Evolutionary conservation across 2,329 filamentous ascomycete species (phyloP), one percentile per base, ranked within the genome.

Genomic region (Aspergillus carbonarius): DNA sequence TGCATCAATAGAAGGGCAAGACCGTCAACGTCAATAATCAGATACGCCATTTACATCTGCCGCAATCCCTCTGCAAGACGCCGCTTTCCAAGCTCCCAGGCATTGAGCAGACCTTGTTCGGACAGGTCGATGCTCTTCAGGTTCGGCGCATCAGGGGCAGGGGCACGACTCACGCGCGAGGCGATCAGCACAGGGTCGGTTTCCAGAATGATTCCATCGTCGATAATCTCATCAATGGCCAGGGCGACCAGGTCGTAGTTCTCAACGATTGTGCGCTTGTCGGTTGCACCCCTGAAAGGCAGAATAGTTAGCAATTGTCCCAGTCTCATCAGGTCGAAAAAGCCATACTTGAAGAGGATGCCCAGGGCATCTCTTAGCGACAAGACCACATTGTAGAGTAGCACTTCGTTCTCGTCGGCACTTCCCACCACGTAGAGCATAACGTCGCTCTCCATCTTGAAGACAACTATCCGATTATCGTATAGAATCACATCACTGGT

Each of bases 191-290:
- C 93, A 1, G 95, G 93, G 75, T 99, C 95, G 0, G 93, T 98
- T 81, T 99, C 95, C 61, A 99, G 86, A 68, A 99, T 93, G 73
- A 98, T 96, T 60, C 95, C 95, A 72, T 96, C 92, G 77, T 96
- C 92, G 55, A 96, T 86, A 62, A 96, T 93, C 78, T 99, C 95
- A 76, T 99, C 95, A 64, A 99, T 91, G 46, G 93, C 91, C 55
- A 99, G 86, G 13, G 92, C 90, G 62, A 97, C 91, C 20, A 98
- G 85, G 77, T 98, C 95, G 82, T 98, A 99, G 84, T 98, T 98
- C 79, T 99, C 95, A 72, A 98, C 89, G 66, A 98, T 92, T 58
- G 95, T 98, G 66, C 95, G 89, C 84, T 97, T 97, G 81, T 99
- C 95, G 52, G 96, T 93, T 34, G 92, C 92, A 84, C 96, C 93